Base-by-base conservation (phyloP, 495 filamentous ascomycete species). In the Cenococcum geophilum region DNA sequence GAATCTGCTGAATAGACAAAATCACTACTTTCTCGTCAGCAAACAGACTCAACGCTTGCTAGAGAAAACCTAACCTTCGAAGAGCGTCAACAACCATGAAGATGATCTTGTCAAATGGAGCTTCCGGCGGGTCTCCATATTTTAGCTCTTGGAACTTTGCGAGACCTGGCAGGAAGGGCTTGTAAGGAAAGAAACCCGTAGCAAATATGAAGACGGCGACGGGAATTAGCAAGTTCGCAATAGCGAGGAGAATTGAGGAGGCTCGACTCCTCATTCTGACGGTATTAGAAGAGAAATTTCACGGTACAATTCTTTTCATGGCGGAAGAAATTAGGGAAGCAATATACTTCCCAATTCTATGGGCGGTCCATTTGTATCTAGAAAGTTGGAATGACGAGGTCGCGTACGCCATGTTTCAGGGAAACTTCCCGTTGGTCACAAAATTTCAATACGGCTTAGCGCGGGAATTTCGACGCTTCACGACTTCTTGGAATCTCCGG, bases 11-110 rank as follows among this genome's bases (percentile, higher is more conserved):
- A 84, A 73, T 86, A 99, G 36, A 99, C 93, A 77, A 99, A 99
- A 70, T 99, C 93, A 77, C 92, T 96, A 61, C 60, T 2, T 57
- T 25, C 10, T 32, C 25, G 49, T 52, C 21, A 43, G 21, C 34
- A 32, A 45, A 50, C 2, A 27, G 10, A 6, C 4, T 50, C 27
- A 18, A 45, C 36, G 9, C 2, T 14, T 36, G 12, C 12, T 12
- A 11, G n/a, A 57, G 21, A 4, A 4, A 9, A 25, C 10, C 21
- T 4, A 23, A 52, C 49, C 49, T 52, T 32, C 49, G 49, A 78
- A 96, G 75, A 36, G 93, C 92, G 81, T 99, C 93, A 9, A 99
- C 83, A 9, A 99, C 93, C 92, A 99, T 97, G 73, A 99, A 95
- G 53, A 99, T 79, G 54, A 97, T 77, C 66, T 86, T 91, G 66